Evolutionary conservation across 2,329 filamentous ascomycete species (phyloP), one percentile per base, ranked within the genome.

Genomic region (Trichophyton verrucosum): DNA sequence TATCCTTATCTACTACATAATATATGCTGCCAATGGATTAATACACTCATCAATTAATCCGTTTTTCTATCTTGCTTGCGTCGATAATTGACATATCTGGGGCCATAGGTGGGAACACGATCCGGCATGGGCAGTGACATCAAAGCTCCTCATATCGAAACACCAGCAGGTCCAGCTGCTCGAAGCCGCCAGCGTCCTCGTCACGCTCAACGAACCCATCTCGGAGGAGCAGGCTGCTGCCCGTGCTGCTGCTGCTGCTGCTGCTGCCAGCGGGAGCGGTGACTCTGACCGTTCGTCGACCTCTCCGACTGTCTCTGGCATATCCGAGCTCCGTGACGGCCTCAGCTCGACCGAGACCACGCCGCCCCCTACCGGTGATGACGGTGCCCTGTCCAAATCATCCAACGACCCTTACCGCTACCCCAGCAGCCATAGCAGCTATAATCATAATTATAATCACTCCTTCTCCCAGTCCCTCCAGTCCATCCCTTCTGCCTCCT

Each of bases 151-250:
- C 73, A 97, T 99, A 69, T 97, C 92, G 68, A 99, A 99, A 82
- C 94, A 99, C 75, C 94, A 99, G 77, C 94, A 99, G 79, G 94
- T 99, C 59, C 94, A 99, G 75, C 82, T 99, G 63, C 83, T 99
- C 63, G 94, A 99, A 76, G 94, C 94, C 46, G 94, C 94, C 44
- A 95, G 91, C n/a, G 94, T 97, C 59, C 80, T 99, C 65, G 87
- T 97, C 62, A 86, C 86, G 70, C 97, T 99, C 91, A 96, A 85
- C 70, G 81, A 87, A 64, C 80, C 79, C 56, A 78, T 81, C 46
- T 85, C 84, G 3, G 81, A 85, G 53, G 83, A 85, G 20, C 83
- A 86, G 61, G 83, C 85, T 30, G 84, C 86, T 62, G 84, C 86
- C 62, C 86, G 84, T 30, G 27, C 27, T 30, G 27, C 24, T 61